Evolutionary conservation across 495 filamentous ascomycete genomes (phyloP), one percentile per base, ranked within the genome.

Genomic region (Xylaria cubensis): DNA sequence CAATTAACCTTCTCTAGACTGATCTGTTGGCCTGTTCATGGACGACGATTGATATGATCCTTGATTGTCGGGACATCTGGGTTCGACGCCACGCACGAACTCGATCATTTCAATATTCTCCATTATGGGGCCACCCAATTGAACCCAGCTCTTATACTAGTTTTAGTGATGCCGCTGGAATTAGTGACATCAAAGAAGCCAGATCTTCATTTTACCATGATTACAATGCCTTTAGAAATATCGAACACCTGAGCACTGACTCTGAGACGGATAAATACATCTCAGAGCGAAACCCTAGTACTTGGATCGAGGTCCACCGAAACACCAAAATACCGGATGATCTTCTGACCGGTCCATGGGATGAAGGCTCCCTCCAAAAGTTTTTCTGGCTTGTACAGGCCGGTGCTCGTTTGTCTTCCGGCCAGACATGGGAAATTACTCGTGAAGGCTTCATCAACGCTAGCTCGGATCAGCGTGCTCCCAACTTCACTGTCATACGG

Each of bases 311-410:
- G 4, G 68, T 84, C 6, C 78, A 85, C 55, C 67, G 56, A 4
- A n/a, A 39, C 1, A 77, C 74, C 0, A 67, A 55, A 24, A 80
- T 84, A 21, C 83, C 83, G 0, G 70, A 81, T 46, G 69, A 69
- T 6, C 69, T 85, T 1, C 32, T 85, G 3, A 63, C 26, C 3
- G 75, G 77, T 10, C 78, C 81, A 1, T 75, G 67, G 34, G 62
- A 72, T 29, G 77, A 77, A 62, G 70, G 78, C 1, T 70, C 64
- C 1, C 69, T 77, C 6, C 77, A 78, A 71, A 77, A 81, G 59
- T 66, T 81, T 0, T 84, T 79, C 72, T 85, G 84, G 84, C 51
- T 83, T 17, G 48, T 79, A 17, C 81, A 76, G 39, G 77, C 67
- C 10, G 80, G 83, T 0, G 80, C 79, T 26, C 58, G 21, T 0